Evolutionary conservation across 176 grass and related monocot species (phyloP).

Genomic region (Pharus latifolius): DNA sequence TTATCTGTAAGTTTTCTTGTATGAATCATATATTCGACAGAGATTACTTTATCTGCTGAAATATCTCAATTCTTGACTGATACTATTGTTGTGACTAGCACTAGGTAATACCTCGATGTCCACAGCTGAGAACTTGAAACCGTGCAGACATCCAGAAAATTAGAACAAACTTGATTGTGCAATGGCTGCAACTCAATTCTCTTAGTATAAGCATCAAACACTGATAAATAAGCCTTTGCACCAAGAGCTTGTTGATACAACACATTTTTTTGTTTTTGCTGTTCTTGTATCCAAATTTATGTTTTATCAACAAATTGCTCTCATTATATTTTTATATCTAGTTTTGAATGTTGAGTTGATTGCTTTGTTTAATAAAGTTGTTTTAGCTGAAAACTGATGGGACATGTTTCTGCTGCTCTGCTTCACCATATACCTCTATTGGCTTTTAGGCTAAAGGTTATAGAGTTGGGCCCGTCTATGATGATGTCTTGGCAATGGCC

Average conservation of each 20-base stretch:
- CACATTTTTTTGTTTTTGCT: background rate
- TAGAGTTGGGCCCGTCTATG: constrained; percentile 99
- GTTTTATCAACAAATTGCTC: background rate
- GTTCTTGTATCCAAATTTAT: background rate
- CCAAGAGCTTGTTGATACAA: background rate
- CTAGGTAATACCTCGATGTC: background rate
- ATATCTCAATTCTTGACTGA: background rate
- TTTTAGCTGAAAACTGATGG: constrained; percentile 3
- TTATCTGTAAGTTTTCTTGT: background rate
- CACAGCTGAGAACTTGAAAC: background rate
- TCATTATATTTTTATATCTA: constrained; percentile 5
- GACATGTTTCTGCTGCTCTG: constrained; percentile 6
- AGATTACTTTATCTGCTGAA: no score
- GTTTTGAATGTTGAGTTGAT: background rate
- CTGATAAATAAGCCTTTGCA: background rate
- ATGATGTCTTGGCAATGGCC: constrained; percentile 99
- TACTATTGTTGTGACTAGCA: background rate
- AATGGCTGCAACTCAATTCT: background rate
- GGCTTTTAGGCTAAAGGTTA: constrained; percentile 94
- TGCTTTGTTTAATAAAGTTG: constrained; percentile 4
- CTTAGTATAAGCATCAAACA: background rate
- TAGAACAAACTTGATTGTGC: background rate
- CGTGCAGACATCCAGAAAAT: background rate
- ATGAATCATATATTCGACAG: no score
- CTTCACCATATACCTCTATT: constrained; percentile 17